Evolutionary conservation across 208 protist genomes (phyloP), one percentile per base, ranked within the genome.

Genomic region (Trypanosoma scelopori): DNA sequence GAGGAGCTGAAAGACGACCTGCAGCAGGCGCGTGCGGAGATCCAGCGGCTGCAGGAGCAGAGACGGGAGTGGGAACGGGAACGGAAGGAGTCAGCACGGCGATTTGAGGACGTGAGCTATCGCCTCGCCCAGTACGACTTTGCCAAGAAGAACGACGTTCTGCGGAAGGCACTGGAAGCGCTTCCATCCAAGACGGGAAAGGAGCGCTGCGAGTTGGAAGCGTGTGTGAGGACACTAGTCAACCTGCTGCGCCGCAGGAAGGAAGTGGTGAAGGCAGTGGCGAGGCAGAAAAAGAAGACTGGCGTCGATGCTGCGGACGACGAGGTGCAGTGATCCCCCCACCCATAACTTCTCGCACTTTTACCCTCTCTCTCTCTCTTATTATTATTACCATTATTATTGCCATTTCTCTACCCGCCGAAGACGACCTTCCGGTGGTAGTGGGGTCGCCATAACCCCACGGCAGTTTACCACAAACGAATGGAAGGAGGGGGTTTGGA

Each of bases 31-130:
- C 47, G 28, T 3, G 7, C 22, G 0, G 50, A 65, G 27, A 35
- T 60, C 7, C 39, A 45, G 0, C 27, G 32, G 6, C 43, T 72
- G 16, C 67, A 60, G 43, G 1, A 0, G 39, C 22, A 65, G 42
- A 39, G 74, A 16, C 62, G 61, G 16, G 61, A 67, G 5, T 56
- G 68, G 3, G 64, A 78, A 56, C 58, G 65, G n/a, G 77, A 79
- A 46, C 28, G 68, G 56, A 62, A 74, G 32, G 83, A 88, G 22
- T 57, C 65, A 50, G 48, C 63, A 46, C 62, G 75, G 11, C 71
- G 48, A 23, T 69, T 91, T 37, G 88, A 94, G 51, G 82, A 94
- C 42, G 68, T 86, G 28, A 76, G 78, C 52, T 94, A 90, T 66
- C 74, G 88, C 12, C 69, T 94, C 4, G 83, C 82, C 0, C 55